Evolutionary conservation across 2,329 filamentous ascomycete species (phyloP).

Genomic region (Tolypocladium nubicola): DNA sequence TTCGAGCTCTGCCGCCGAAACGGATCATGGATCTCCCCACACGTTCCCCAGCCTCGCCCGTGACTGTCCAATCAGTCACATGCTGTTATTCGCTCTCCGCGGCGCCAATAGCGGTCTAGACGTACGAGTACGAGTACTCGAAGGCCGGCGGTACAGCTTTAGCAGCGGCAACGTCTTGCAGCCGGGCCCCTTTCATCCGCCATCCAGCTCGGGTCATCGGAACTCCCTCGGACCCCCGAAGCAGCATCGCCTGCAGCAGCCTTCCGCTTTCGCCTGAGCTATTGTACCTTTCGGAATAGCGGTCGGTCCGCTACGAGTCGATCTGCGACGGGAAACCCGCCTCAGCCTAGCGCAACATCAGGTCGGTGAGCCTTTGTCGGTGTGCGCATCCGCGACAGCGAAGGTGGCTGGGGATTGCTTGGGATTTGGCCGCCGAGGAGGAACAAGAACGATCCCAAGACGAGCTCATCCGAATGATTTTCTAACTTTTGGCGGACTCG

Average conservation of each 20-base stretch:
- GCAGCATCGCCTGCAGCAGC: neutral
- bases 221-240: neutral
- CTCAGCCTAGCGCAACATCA: neutral
- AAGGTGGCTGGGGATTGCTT: neutral
- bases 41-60: neutral
- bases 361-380: neutral
- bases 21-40: neutral
- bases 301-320: neutral
- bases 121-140: neutral
- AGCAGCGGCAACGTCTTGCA: neutral
- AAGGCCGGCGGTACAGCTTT: neutral
- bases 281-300: neutral
- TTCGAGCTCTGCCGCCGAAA: neutral
- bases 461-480: neutral
- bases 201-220: neutral
- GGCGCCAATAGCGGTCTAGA: neutral
- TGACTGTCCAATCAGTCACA: slow-evolving; percentile 2
- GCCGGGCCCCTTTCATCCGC: neutral
- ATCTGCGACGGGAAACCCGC: neutral
- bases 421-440: neutral
- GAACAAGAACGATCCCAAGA: neutral
- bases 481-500: neutral
- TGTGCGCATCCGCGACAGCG: neutral
- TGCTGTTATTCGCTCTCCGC: neutral
- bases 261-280: neutral